Evolutionary conservation across 169 alveolate species (phyloP).

Genomic region (Cryptosporidium andersoni): DNA sequence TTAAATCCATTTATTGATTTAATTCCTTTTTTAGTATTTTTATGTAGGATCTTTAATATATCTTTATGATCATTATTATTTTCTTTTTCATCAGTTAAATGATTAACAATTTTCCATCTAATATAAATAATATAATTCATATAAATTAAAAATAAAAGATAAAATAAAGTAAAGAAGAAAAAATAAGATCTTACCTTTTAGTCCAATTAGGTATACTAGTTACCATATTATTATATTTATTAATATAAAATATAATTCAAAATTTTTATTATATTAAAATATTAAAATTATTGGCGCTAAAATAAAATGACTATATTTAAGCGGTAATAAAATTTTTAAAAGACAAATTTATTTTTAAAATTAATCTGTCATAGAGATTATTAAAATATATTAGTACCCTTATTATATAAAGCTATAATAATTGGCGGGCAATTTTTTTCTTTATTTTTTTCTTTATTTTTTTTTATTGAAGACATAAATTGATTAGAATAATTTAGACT

Average conservation of each 20-base stretch:
- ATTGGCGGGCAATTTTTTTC: no score
- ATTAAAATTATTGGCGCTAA: no score
- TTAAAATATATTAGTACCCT: no score
- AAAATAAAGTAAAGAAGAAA: background rate
- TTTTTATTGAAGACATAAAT: no score
- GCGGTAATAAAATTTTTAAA: no score
- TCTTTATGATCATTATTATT: background rate
- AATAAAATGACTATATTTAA: no score
- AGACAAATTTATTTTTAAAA: no score
- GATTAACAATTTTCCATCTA: conserved; percentile 33
- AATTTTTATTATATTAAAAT: no score
- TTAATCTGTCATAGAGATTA: no score
- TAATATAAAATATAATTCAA: background rate
- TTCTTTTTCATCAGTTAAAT: background rate
- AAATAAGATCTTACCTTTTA: conserved; percentile 31
- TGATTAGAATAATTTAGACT: background rate
- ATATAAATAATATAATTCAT: background rate
- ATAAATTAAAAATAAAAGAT: background rate
- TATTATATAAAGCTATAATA: no score
- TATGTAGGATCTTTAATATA: conserved; percentile 1
- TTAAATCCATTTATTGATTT: conserved; percentile 21
- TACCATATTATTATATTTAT: conserved; percentile 6
- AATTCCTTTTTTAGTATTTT: conserved; percentile 34
- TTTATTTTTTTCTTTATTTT: no score
- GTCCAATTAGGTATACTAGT: conserved; percentile 60